phyloP scores from a whole-genome alignment of 1,139 yeast species.

The Spathaspora sp. region DNA sequence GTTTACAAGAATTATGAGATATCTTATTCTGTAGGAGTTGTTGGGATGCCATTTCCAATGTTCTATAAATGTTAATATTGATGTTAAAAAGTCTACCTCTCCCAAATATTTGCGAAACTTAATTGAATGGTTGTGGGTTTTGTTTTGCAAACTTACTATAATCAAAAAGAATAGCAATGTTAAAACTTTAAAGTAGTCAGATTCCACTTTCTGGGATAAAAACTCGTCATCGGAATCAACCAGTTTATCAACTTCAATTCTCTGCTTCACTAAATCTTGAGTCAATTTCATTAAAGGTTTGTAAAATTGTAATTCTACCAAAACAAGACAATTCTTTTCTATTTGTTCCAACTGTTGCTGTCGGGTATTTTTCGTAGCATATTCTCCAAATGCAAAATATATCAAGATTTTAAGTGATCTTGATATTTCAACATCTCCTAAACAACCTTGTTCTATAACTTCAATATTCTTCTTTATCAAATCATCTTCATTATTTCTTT shows the following conservation, averaged over 20 bases:
- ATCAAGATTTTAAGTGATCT: slow-evolving; percentile 15
- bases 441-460: neutral
- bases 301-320: slow-evolving; percentile 11
- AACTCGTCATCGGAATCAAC: neutral
- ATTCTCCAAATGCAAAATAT: slow-evolving; percentile 48
- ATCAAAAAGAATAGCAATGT: slow-evolving; percentile 56
- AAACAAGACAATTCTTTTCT: slow-evolving; percentile 10
- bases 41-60: slow-evolving; percentile 62
- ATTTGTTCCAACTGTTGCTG: slow-evolving; percentile 39
- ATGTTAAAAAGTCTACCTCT: slow-evolving; percentile 37
- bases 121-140: slow-evolving; percentile 19
- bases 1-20: slow-evolving; percentile 55
- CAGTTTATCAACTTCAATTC: slow-evolving; percentile 15
- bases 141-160: slow-evolving; percentile 23
- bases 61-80: slow-evolving; percentile 54
- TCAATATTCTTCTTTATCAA: neutral
- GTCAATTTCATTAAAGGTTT: slow-evolving; percentile 16
- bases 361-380: slow-evolving; percentile 24
- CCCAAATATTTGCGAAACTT: slow-evolving; percentile 21
- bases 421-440: slow-evolving; percentile 1
- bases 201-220: slow-evolving; percentile 11
- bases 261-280: slow-evolving; percentile 15
- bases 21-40: slow-evolving; percentile 38
- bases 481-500: neutral
- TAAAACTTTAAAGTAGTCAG: slow-evolving; percentile 34